Conservation (phyloP, 306 rosid genomes). For the Begonia loranthoides region DNA sequence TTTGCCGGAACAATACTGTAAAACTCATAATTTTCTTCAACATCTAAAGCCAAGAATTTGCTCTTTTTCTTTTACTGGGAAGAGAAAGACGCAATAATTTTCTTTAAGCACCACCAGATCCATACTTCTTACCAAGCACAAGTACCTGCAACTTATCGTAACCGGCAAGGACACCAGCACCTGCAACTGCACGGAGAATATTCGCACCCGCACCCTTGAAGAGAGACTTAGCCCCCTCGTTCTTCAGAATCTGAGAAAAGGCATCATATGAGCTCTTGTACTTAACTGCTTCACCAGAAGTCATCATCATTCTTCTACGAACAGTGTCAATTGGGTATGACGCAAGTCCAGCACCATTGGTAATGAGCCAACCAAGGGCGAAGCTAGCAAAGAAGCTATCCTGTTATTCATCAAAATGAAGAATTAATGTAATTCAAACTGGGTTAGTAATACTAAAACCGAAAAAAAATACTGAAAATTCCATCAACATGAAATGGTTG, state of each 20-base stretch:
- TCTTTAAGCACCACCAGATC: conserved; percentile 40
- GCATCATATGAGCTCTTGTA: conserved; percentile 47
- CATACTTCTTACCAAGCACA: conserved; percentile 46
- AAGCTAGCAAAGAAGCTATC: conserved; percentile 60
- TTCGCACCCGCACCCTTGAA: conserved; percentile 67
- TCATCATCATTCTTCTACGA: conserved; percentile 73
- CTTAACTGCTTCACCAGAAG: conserved; percentile 63
- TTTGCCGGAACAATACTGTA: conserved; percentile 30
- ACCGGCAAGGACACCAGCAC: conserved; percentile 65
- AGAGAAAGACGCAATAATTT: background rate
- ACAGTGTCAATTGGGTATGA: conserved; percentile 63
- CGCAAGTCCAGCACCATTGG: conserved; percentile 64
- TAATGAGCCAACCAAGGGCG: conserved; percentile 62
- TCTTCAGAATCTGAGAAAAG: conserved; percentile 35
- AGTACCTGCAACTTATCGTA: conserved; percentile 51
- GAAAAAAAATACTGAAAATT: no score
- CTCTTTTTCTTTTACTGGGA: background rate
- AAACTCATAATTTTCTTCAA: conserved; percentile 39
- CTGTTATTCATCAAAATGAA: conserved; percentile 3
- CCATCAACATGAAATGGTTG: no score
- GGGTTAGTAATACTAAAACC: no score
- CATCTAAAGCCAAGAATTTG: conserved; percentile 21
- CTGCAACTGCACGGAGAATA: conserved; percentile 54
- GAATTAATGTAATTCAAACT: no score
- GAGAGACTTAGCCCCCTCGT: conserved; percentile 48